Evolutionary conservation across 345 rosid genomes (phyloP).

Genomic region (Orychophragmus violaceus): DNA sequence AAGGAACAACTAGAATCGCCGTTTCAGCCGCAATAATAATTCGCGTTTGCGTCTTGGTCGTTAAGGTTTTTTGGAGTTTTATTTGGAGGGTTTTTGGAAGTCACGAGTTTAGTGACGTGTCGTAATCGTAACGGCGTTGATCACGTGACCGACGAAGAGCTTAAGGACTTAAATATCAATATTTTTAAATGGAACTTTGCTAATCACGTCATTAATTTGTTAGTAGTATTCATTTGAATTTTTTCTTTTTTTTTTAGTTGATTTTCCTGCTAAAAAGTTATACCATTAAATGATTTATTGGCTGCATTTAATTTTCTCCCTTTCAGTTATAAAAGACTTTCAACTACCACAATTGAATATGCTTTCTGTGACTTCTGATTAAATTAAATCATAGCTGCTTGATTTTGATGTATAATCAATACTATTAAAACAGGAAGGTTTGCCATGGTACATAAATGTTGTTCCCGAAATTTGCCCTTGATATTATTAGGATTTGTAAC

Average conservation of each 20-base stretch:
- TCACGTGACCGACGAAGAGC: conserved; percentile 24
- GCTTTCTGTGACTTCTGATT: not conserved
- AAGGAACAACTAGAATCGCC: conserved; percentile 43
- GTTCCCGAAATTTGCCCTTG: no score
- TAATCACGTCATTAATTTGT: conserved; percentile 28
- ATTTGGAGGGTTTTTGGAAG: conserved; percentile 10
- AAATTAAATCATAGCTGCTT: not conserved
- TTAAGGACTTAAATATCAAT: not conserved
- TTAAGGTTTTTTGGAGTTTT: not conserved
- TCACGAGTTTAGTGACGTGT: conserved; percentile 26
- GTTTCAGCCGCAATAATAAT: conserved; percentile 13
- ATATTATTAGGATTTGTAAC: no score
- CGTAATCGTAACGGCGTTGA: conserved; percentile 15
- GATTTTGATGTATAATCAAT: no score
- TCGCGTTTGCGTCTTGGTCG: conserved; percentile 9
- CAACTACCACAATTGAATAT: conserved; percentile 19
- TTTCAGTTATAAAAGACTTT: conserved; percentile 27
- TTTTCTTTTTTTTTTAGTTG: not conserved
- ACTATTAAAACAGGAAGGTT: no score
- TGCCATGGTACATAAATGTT: no score
- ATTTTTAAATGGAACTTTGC: conserved; percentile 3
- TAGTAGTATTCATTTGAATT: conserved; percentile 17
- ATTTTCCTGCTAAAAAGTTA: conserved; percentile 1
- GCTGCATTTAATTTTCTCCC: conserved; percentile 17
- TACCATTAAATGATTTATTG: conserved; percentile 28